Conservation (phyloP, 2,329 filamentous ascomycete genomes). For the Fusarium vanettenii region DNA sequence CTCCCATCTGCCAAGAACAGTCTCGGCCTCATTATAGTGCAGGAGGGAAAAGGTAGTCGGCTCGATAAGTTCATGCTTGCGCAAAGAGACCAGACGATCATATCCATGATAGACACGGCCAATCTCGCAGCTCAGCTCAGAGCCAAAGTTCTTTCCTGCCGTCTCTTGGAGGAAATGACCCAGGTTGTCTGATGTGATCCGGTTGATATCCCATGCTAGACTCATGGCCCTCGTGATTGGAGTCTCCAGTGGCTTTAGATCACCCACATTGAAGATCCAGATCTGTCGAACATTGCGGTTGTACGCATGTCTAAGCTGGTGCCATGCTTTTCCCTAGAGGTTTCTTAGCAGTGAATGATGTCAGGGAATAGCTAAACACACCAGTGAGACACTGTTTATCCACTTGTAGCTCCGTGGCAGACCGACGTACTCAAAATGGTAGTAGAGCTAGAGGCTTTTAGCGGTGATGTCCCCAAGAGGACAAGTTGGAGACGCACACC, state of each 20-base stretch:
- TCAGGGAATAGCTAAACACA: constrained; percentile 28
- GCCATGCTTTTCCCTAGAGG: constrained; percentile 49
- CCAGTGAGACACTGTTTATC: constrained; percentile 71
- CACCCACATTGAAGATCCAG: constrained; percentile 73
- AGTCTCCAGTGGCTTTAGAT: constrained; percentile 69
- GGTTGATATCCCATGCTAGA: constrained; percentile 66
- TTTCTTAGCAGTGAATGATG: neutral
- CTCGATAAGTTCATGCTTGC: constrained; percentile 70
- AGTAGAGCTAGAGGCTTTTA: constrained; percentile 51
- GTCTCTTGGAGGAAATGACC: constrained; percentile 58
- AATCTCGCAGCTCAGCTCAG: constrained; percentile 55
- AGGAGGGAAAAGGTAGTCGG: constrained; percentile 65
- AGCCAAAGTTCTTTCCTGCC: constrained; percentile 62
- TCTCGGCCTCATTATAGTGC: constrained; percentile 69
- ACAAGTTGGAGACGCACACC: constrained; percentile 54
- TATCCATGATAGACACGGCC: constrained; percentile 63
- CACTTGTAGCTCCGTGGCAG: constrained; percentile 69
- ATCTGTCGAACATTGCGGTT: constrained; percentile 60
- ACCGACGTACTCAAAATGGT: constrained; percentile 73
- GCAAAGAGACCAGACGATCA: constrained; percentile 56
- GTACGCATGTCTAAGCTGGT: constrained; percentile 69
- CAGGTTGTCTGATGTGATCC: constrained; percentile 53
- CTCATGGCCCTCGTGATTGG: constrained; percentile 67
- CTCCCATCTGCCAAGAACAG: constrained; percentile 60
- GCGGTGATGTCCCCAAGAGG: constrained; percentile 11